Evolutionary conservation across 2,329 filamentous ascomycete genomes (phyloP).

Genomic region (Botryotinia globosa): DNA sequence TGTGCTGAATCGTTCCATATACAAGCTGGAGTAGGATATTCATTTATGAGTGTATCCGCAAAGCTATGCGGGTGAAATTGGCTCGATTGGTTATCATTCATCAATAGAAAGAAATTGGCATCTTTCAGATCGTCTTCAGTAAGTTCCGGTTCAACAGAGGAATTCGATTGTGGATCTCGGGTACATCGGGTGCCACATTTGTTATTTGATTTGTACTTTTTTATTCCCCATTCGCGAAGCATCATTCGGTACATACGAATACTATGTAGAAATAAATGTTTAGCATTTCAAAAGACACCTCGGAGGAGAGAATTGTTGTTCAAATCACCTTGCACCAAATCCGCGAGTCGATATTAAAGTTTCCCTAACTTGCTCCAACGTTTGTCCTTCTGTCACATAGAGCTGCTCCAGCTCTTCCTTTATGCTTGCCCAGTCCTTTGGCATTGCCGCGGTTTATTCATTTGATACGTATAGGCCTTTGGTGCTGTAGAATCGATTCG

Average conservation of each 20-base stretch:
- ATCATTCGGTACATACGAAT: slow-evolving; percentile 24
- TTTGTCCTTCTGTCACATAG: slow-evolving; percentile 23
- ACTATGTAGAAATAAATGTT: slow-evolving; percentile 4
- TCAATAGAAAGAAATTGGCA: neutral
- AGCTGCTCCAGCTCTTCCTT: slow-evolving; percentile 26
- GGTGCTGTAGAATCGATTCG: neutral
- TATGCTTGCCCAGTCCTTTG: slow-evolving; percentile 26
- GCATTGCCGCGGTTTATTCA: slow-evolving; percentile 20
- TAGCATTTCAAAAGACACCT: neutral
- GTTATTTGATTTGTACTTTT: slow-evolving; percentile 22
- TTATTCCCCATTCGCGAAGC: slow-evolving; percentile 21
- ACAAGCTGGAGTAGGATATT: neutral
- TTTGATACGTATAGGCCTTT: slow-evolving; percentile 1
- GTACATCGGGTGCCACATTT: neutral
- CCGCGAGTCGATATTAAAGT: slow-evolving; percentile 21
- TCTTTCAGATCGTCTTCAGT: neutral
- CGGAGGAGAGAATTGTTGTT: neutral
- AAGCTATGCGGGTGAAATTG: neutral
- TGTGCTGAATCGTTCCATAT: neutral
- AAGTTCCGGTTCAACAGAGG: slow-evolving; percentile 5
- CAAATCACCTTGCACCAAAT: slow-evolving; percentile 27
- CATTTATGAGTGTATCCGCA: neutral
- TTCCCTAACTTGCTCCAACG: slow-evolving; percentile 24
- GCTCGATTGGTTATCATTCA: neutral
- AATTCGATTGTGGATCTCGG: slow-evolving; percentile 5